Base-by-base conservation (phyloP, 2,329 filamentous ascomycete species). In the Pseudogymnoascus sp. region DNA sequence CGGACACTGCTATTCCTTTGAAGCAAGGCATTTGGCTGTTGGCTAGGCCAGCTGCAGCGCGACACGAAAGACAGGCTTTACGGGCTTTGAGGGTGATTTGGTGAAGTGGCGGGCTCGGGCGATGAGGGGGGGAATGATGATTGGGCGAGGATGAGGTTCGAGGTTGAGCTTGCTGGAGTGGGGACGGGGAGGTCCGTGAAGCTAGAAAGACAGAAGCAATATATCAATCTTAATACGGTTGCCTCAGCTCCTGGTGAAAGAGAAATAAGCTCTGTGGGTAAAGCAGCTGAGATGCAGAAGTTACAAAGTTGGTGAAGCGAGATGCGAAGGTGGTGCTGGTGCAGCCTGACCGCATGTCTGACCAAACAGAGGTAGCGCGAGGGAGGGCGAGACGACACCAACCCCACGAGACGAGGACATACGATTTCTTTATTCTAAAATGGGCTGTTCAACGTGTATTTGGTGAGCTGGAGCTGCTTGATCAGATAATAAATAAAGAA, bases 1-100 rank as follows among this genome's bases (percentile, higher is more conserved):
- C 96, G 83, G 91, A 96, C 75, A 97, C 93, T 72, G 95, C 93
- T 79, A 99, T 92, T 78, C 95, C 95, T 82, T 97, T 96, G 82
- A 97, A 99, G 86, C 93, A 97, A 80, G 95, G 95, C 95, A 90
- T 90, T 69, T 68, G 50, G 28, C 50, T 33, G 61, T 57, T 57
- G n/a, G 50, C 50, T 57, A 3, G 21, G 50, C 28, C 50, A 57
- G 50, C 28, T 57, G 50, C 50, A 33, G 50, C 50, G 50, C 26
- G n/a, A 57, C 50, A 4, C 33, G 28, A 33, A 21, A 31, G 19
- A 57, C 50, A 19, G 50, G 26, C n/a, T 57, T 57, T 57, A 33
- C 10, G 50, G 26, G n/a, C 28, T 33, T 57, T 33, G 28, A 33
- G 50, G 50, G 2, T 10, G 28, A 33, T 57, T 57, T 57, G 17